Conservation (phyloP, 2,329 filamentous ascomycete species). For the Drechslerella stenobrocha region DNA sequence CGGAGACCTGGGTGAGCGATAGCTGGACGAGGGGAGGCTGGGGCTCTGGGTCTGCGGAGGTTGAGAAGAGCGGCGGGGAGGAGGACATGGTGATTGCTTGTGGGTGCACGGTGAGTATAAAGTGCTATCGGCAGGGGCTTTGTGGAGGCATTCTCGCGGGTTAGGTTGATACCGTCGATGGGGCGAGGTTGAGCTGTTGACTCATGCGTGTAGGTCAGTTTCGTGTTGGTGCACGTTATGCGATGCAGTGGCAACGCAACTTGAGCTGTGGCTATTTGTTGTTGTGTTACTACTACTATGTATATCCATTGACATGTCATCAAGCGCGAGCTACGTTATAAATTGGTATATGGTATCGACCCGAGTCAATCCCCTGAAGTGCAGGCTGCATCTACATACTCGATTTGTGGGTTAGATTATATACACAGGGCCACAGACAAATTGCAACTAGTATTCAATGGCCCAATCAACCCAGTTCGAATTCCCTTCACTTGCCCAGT, state of each 20-base stretch:
- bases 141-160: neutral
- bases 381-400: too few species aligned
- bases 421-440: too few species aligned
- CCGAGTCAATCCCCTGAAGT: too few species aligned
- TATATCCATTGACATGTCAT: too few species aligned
- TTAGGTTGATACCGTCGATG: neutral
- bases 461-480: too few species aligned
- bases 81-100: slow-evolving; percentile 10
- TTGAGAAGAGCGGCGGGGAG: slow-evolving; percentile 36
- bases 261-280: neutral
- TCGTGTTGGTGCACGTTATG: neutral
- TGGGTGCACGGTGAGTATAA: neutral
- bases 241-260: neutral
- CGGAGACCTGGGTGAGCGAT: slow-evolving; percentile 20
- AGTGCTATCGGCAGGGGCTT: neutral
- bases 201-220: too few species aligned
- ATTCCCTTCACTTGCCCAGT: too few species aligned
- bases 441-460: too few species aligned
- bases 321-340: too few species aligned
- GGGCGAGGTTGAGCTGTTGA: neutral
- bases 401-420: too few species aligned
- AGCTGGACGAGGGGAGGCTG: slow-evolving; percentile 33
- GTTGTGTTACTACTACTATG: too few species aligned
- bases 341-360: too few species aligned
- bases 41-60: slow-evolving; percentile 36